These are phyloP conservation scores for Pyrenochaeta sp. DNA, from an alignment of 2,329 filamentous ascomycete species.

Conservation along the genomic window DNA sequence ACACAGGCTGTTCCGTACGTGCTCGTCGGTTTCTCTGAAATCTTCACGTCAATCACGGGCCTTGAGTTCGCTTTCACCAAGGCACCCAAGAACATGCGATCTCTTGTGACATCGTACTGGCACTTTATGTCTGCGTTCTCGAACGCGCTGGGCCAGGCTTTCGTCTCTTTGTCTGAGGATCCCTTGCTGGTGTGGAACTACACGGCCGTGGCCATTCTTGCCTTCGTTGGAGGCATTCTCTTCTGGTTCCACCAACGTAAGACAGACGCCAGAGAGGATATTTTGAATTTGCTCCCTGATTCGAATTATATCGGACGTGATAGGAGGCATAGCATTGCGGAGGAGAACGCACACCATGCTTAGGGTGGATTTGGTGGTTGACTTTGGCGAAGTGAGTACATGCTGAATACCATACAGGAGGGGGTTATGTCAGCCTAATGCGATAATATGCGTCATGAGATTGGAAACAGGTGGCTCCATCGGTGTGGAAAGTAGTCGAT, in stretches of 20 bases:
- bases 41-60: slow-evolving; percentile 66
- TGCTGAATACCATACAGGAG: not conserved
- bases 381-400: not conserved
- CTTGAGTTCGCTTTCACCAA: slow-evolving; percentile 81
- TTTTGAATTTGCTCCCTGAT: slow-evolving; percentile 66
- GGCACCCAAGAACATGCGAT: slow-evolving; percentile 81
- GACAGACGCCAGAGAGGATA: slow-evolving; percentile 73
- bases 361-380: slow-evolving; percentile 1
- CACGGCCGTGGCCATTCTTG: slow-evolving; percentile 66
- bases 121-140: slow-evolving; percentile 75
- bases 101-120: slow-evolving; percentile 72
- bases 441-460: not conserved
- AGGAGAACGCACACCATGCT: slow-evolving; percentile 22
- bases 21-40: slow-evolving; percentile 64
- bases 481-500: slow-evolving; percentile 7
- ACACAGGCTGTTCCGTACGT: slow-evolving; percentile 59
- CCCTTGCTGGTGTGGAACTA: slow-evolving; percentile 78
- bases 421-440: not conserved
- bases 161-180: slow-evolving; percentile 67
- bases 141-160: slow-evolving; percentile 73
- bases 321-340: slow-evolving; percentile 33
- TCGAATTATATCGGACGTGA: slow-evolving; percentile 44
- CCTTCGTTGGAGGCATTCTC: slow-evolving; percentile 66
- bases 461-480: not conserved
- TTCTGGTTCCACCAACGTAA: slow-evolving; percentile 74